Base-by-base conservation (phyloP, 352 stramenopile species). In the Phytophthora citricola region DNA sequence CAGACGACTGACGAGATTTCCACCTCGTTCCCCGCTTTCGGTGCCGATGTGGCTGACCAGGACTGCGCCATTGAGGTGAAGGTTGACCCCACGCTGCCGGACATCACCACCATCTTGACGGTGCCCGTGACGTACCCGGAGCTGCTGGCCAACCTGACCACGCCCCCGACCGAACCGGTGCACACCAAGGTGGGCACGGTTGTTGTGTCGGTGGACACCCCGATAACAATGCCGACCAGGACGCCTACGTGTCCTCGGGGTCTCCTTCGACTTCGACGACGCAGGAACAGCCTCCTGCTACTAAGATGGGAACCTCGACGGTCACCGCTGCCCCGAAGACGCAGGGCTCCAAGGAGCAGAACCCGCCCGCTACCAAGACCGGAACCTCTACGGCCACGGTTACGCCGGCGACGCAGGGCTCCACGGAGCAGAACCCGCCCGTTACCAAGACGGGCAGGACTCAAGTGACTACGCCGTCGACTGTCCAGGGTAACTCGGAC, bases 71-170 rank as follows among this genome's bases (percentile, higher is more conserved):
- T 76, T 20, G 43, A 38, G 11, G 47, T 66, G 4, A 14, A 54
- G 46, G 39, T 57, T n/a, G 68, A 76, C 58, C 58, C 63, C 1
- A 76, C 68, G 15, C 58, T 76, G 39, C 68, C 63, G 14, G 39
- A 73, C 44, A 62, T 76, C 43, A 57, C 40, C 4, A 70, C 52
- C 1, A 76, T 76, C 38, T 56, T 52, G 46, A 43, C 34, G 17
- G 64, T 69, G 51, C 47, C 57, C 0, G 63, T 71, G 51, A 41
- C 31, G 9, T 68, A 50, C 52, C 45, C 50, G 24, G 53, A 73
- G 7, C 17, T 76, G 38, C 41, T 76, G 63, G 45, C 46, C 15
- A 76, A 69, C 17, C 5, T 43, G 34, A 60, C 68, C 26, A 51
- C 51, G 31, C 22, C 55, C 12, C 67, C 67, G 15, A 38, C 27